phyloP scores from a whole-genome alignment of 2,329 filamentous ascomycete species.

The Ophiostoma fasciatum region DNA sequence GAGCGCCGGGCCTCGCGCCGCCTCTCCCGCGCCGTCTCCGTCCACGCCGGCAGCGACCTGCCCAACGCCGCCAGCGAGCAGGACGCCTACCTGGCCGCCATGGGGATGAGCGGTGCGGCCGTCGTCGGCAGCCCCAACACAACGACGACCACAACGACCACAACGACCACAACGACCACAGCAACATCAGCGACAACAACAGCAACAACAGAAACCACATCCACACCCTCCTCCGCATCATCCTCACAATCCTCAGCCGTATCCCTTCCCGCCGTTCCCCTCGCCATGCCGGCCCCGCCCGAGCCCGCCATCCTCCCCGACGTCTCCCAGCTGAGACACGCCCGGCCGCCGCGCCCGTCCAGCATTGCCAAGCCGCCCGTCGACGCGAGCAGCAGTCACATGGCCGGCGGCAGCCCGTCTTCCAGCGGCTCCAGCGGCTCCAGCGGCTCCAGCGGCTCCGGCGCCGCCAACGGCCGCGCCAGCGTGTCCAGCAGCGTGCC shows the following conservation, averaged over 20 bases:
- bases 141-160: background rate
- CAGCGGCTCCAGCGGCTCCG: slow-evolving; percentile 2
- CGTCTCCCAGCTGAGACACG: background rate
- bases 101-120: slow-evolving; percentile 8
- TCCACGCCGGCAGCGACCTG: slow-evolving; percentile 3
- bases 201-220: background rate
- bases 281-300: background rate
- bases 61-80: slow-evolving; percentile 1
- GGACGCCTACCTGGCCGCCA: slow-evolving; percentile 4
- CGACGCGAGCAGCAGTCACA: no score
- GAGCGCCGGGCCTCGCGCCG: slow-evolving; percentile 11
- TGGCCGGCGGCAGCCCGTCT: slow-evolving; percentile 23
- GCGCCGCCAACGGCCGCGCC: slow-evolving; percentile 17
- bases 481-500: slow-evolving; percentile 18
- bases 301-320: no score
- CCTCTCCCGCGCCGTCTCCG: slow-evolving; percentile 8
- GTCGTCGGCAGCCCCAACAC: slow-evolving; percentile 9
- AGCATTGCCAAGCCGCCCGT: slow-evolving; percentile 41
- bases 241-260: no score
- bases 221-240: no score
- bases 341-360: slow-evolving; percentile 20
- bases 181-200: background rate
- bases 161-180: background rate
- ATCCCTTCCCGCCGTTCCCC: background rate
- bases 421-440: background rate